Evolutionary conservation across 305 asterid genomes (phyloP).

Genomic region (Fraxinus baroniana): DNA sequence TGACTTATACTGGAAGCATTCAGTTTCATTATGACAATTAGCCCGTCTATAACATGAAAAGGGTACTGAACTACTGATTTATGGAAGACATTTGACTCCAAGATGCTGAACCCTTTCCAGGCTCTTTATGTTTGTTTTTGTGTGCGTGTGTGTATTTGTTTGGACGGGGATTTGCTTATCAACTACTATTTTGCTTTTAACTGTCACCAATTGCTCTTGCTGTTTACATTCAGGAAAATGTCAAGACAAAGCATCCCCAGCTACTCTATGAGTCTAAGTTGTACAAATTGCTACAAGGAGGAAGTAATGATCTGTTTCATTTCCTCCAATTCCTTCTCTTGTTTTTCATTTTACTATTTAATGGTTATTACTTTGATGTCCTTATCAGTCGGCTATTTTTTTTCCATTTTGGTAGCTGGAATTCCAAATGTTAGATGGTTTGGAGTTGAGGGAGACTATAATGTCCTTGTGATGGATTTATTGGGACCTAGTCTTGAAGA

Average conservation of each 20-base stretch:
- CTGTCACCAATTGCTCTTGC: background rate
- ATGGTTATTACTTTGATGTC: background rate
- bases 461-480: background rate
- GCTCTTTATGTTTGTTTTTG: background rate
- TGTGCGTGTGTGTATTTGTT: background rate
- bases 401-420: background rate
- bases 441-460: background rate
- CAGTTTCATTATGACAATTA: background rate
- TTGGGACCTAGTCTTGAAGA: background rate
- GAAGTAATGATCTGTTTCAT: conserved; percentile 37
- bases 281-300: conserved; percentile 52
- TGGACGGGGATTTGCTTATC: background rate
- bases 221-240: conserved; percentile 11
- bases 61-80: background rate
- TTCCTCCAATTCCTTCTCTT: background rate
- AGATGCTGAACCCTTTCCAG: background rate
- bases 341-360: background rate
- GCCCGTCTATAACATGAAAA: background rate
- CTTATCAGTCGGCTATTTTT: background rate
- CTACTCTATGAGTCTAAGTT: conserved; percentile 49
- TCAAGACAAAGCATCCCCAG: conserved; percentile 55
- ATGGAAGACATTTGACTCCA: background rate
- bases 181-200: background rate
- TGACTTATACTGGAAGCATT: background rate
- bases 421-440: background rate